Base-by-base conservation (phyloP, 495 filamentous ascomycete species). In the Aspergillus incahuasiensis region DNA sequence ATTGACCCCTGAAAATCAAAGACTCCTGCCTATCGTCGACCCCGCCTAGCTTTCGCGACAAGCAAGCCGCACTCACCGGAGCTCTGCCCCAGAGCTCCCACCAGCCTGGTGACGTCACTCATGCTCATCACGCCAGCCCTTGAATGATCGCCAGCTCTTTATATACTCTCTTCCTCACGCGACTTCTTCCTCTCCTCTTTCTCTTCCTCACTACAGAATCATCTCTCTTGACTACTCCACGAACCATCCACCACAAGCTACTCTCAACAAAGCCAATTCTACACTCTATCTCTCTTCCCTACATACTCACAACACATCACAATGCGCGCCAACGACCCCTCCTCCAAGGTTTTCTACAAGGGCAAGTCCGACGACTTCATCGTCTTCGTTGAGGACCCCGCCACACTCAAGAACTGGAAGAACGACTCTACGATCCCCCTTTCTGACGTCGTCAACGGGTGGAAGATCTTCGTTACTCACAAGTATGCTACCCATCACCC, bases 381-480 rank as follows among this genome's bases (percentile, higher is more conserved):
- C 68, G 79, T 97, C 77, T 90, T 96, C 70, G 79, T 95, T 52
- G 91, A 97, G 54, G 87, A 87, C 68, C 60, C 77, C 16, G 69
- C 87, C 20, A 78, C 79, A 39, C 80, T 91, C 55, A 75, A 89
- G 71, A 83, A 91, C 65, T 97, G 94, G 95, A 85, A 82, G 74
- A 74, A 72, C 15, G 92, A 98, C 76, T 83, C 83, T 63, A 85
- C 81, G 9, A 78, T 91, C 38, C 86, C 94, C 12, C 74, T 97
- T 19, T 79, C 86, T 1, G 82, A 96, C 59, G 90, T 98, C n/a
- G 79, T 96, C 22, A 88, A 85, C 50, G 81, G 88, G 11, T 97
- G 87, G 79, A 88, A 95, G 81, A 79, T 98, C 63, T 96, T 97
- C 58, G 77, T 87, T 2, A 94, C 91, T 34, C 88, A 95, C 71